Evolutionary conservation across 495 filamentous ascomycete species (phyloP).

Genomic region (Rhypophila decipiens): DNA sequence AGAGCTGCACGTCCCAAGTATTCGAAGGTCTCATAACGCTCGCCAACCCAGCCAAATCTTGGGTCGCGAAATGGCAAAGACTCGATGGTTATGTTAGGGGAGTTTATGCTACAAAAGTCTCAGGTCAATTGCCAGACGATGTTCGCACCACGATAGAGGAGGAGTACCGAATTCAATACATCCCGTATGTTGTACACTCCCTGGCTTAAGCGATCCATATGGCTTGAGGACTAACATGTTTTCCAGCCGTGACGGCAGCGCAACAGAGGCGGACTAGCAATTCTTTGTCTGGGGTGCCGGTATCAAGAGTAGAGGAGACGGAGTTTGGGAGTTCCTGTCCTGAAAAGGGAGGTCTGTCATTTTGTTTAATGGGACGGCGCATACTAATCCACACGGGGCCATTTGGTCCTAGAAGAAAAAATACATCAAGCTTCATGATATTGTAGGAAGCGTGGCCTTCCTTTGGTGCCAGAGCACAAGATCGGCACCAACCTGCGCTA

Average conservation of each 20-base stretch:
- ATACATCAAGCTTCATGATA: too few relatives aligned
- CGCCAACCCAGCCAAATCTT: slow-evolving; percentile 68
- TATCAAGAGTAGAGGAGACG: too few relatives aligned
- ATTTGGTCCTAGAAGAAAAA: too few relatives aligned
- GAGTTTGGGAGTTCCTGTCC: too few relatives aligned
- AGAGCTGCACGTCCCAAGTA: slow-evolving; percentile 90
- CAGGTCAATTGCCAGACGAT: slow-evolving; percentile 60
- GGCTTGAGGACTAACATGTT: neutral
- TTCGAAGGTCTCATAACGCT: slow-evolving; percentile 85
- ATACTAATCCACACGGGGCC: too few relatives aligned
- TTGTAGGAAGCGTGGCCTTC: too few relatives aligned
- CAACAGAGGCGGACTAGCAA: slow-evolving; percentile 31
- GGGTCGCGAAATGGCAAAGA: slow-evolving; percentile 95
- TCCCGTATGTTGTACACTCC: slow-evolving; percentile 46
- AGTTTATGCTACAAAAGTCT: slow-evolving; percentile 90
- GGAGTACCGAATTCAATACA: slow-evolving; percentile 59
- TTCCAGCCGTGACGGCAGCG: slow-evolving; percentile 45
- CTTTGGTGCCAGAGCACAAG: too few relatives aligned
- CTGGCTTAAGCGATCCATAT: neutral
- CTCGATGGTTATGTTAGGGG: slow-evolving; percentile 78
- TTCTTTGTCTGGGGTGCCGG: too few relatives aligned
- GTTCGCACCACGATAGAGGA: slow-evolving; percentile 60
- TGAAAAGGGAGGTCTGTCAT: too few relatives aligned
- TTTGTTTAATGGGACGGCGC: too few relatives aligned
- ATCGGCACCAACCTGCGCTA: too few relatives aligned